Evolutionary conservation across 2,329 filamentous ascomycete genomes (phyloP).

Genomic region (Zopfia rhizophila): DNA sequence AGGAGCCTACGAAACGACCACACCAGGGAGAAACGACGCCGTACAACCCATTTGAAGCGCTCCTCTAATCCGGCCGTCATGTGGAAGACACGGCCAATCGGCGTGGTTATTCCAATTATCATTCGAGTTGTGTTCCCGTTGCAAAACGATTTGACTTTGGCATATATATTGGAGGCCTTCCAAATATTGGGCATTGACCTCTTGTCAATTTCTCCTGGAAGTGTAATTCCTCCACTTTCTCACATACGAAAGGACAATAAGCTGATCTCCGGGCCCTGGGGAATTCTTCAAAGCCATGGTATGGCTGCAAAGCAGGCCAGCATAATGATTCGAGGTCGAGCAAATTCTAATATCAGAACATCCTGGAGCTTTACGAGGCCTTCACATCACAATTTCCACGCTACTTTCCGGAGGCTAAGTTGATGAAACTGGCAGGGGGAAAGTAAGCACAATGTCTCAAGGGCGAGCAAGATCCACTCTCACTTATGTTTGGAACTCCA

Average conservation of each 20-base stretch:
- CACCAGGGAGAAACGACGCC: too few species aligned
- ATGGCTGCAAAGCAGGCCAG: conserved; percentile 13
- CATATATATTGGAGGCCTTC: conserved; percentile 28
- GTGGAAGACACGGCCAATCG: too few species aligned
- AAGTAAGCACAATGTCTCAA: conserved; percentile 25
- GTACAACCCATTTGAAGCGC: background rate
- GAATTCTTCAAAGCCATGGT: conserved; percentile 19
- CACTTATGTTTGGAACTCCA: conserved; percentile 25
- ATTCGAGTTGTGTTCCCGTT: conserved; percentile 8
- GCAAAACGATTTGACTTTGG: conserved; percentile 24
- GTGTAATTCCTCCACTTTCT: conserved; percentile 8
- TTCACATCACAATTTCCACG: conserved; percentile 13
- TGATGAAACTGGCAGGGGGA: conserved; percentile 21
- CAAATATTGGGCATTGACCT: conserved; percentile 19
- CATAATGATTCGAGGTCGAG: conserved; percentile 5
- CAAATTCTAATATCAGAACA: background rate
- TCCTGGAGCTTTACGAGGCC: conserved; percentile 1
- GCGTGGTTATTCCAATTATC: conserved; percentile 18
- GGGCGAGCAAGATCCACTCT: conserved; percentile 21
- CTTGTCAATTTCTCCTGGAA: conserved; percentile 3
- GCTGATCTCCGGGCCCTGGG: conserved; percentile 16
- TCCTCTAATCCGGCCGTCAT: background rate
- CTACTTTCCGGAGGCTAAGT: conserved; percentile 20
- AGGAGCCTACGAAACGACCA: too few species aligned
- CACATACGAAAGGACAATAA: conserved; percentile 19